These are phyloP conservation scores for Candida rishiriensis DNA, from an alignment of 805 yeast genomes.

Conservation along the genomic window DNA sequence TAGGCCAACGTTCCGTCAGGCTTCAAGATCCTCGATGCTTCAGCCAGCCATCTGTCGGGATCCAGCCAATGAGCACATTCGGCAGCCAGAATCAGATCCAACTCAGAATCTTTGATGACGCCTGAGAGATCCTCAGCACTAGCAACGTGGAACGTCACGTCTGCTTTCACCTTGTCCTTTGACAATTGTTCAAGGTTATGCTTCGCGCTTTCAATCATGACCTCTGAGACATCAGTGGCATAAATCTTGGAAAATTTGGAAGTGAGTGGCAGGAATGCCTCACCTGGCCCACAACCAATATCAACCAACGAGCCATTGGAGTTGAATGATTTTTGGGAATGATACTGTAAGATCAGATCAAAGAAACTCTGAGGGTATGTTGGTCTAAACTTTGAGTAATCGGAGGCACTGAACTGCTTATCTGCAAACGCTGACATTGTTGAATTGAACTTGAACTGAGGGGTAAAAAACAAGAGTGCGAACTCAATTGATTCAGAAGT, in stretches of 20 bases:
- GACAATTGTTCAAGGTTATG: constrained; percentile 5
- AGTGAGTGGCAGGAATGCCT: constrained; percentile 42
- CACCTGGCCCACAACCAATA: constrained; percentile 55
- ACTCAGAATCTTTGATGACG: constrained; percentile 19
- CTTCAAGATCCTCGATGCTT: constrained; percentile 33
- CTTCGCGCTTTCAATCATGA: constrained; percentile 43
- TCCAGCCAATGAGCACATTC: constrained; percentile 84
- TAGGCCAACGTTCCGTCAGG: constrained; percentile 51
- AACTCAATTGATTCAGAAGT: not conserved
- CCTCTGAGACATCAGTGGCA: constrained; percentile 44
- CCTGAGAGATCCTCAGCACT: constrained; percentile 23
- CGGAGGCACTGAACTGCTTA: constrained; percentile 43
- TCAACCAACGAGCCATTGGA: constrained; percentile 45
- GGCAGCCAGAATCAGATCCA: constrained; percentile 72
- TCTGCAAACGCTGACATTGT: constrained; percentile 63
- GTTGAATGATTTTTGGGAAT: constrained; percentile 2
- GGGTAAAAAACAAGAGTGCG: not conserved
- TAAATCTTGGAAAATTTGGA: constrained; percentile 32
- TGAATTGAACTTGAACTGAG: not conserved
- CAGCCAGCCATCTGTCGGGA: constrained; percentile 23
- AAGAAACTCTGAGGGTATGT: constrained; percentile 54
- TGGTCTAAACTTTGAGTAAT: constrained; percentile 61
- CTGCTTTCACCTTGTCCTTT: not conserved
- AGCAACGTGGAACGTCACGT: constrained; percentile 11
- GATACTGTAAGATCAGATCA: constrained; percentile 35